Base-by-base conservation (phyloP, 768 basidiomycete species). In the Rickenella mellea region DNA sequence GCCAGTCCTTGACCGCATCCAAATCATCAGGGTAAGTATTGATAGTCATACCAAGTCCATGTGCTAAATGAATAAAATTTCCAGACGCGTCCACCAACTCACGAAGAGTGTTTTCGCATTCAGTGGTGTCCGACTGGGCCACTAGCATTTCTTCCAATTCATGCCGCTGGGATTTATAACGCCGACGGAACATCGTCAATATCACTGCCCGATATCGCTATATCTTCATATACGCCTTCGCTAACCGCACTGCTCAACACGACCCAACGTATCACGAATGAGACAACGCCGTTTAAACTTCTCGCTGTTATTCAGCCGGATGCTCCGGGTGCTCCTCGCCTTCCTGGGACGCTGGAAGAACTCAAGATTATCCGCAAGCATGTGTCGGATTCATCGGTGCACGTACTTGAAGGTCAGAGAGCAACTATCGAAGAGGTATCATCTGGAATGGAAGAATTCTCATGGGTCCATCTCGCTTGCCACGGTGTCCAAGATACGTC, bases 201-300 rank as follows among this genome's bases (percentile, higher is more conserved):
- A 48, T 47, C 40, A 32, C 51, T 40, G 7, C 49, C 1, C 44
- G 49, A 30, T 31, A 58, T 6, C 51, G 54, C 32, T 19, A 39
- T 63, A 24, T 63, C 63, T 5, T 63, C 62, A 11, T 63, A 63
- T 39, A 64, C 59, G 5, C 62, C 63, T 0, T 55, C 58, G 0
- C 17, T 63, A 2, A 42, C 50, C 7, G 58, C 63, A 5, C 50
- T 63, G 28, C 27, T 52, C 27, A 27, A 8, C 14, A 17, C 31
- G 7, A 7, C 14, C 25, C 20, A 24, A 12, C 6, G 14, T 6
- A n/a, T 7, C n/a, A n/a, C n/a, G n/a, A n/a, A n/a, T n/a, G n/a
- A n/a, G n/a, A n/a, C n/a, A 2, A 19, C 15, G 10, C 27, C 42
- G 5, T 20, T 22, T n/a, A n/a, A n/a, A 11, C 3, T 55, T 10